Conservation (phyloP, 257 asterid genomes). For the Linderniella brevidens region DNA sequence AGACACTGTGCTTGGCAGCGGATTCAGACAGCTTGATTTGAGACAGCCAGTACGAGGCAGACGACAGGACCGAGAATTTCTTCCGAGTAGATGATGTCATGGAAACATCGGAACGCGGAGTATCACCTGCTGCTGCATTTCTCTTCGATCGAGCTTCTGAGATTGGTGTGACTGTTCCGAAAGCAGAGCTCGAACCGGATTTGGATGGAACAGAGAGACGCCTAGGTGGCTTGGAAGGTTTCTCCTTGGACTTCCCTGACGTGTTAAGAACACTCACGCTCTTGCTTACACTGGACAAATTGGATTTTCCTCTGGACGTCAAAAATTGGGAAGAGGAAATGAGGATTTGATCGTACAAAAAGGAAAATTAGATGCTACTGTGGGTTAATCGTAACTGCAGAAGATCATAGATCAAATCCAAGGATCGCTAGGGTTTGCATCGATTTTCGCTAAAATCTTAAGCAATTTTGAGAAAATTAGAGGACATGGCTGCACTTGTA, state of each 20-base stretch:
- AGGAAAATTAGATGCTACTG: not conserved
- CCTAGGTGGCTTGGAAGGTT: constrained; percentile 72
- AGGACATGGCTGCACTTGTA: too few relatives aligned
- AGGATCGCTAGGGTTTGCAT: too few relatives aligned
- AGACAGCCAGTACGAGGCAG: constrained; percentile 74
- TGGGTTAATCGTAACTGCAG: not conserved
- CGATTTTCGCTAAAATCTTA: too few relatives aligned
- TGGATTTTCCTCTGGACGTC: constrained; percentile 30
- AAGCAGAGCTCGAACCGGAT: constrained; percentile 41
- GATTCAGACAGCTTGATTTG: constrained; percentile 78
- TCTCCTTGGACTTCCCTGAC: constrained; percentile 44
- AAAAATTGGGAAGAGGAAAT: not conserved
- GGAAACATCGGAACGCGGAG: constrained; percentile 48
- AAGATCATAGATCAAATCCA: not conserved
- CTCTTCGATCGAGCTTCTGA: constrained; percentile 49
- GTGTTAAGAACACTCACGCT: constrained; percentile 65
- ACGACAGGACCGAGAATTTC: constrained; percentile 41
- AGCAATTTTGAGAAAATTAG: too few relatives aligned
- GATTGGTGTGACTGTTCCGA: constrained; percentile 60
- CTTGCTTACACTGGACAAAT: constrained; percentile 43
- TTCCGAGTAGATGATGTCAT: constrained; percentile 31
- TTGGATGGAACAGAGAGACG: constrained; percentile 71
- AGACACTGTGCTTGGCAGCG: constrained; percentile 63
- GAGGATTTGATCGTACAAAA: not conserved
- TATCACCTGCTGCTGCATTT: constrained; percentile 20